A percentile compares a stretch with the other conserved stretches of the same genome.
Conservation (phyloP, 2,329 filamentous ascomycete genomes). For the Trichoderma sp. region DNA sequence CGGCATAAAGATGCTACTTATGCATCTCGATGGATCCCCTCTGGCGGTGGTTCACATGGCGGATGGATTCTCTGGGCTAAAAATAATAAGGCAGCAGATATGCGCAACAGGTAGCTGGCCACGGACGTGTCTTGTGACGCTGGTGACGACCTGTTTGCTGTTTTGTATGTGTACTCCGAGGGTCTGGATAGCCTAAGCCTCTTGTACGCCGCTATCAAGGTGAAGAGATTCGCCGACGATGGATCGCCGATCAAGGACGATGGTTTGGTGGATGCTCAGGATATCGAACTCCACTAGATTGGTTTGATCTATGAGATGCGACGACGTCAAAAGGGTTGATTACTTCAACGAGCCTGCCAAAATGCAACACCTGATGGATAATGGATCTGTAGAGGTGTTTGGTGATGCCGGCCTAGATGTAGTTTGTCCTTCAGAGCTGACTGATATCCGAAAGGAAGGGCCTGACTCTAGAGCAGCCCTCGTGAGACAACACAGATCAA, state of each 20-base stretch:
- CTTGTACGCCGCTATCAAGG: neutral
- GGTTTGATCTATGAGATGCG: neutral
- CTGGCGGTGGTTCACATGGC: neutral
- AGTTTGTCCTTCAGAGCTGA: too few relatives aligned
- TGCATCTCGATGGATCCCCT: conserved; percentile 10
- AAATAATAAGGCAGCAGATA: neutral
- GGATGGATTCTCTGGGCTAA: neutral
- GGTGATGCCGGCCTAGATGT: too few relatives aligned
- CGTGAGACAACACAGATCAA: neutral
- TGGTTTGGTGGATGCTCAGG: neutral
- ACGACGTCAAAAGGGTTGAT: neutral
- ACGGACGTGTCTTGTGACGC: conserved; percentile 6
- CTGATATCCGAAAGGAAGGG: too few relatives aligned
- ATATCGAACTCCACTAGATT: neutral
- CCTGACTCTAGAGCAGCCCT: neutral
- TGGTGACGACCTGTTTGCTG: neutral
- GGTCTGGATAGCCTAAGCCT: neutral
- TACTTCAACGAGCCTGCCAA: too few relatives aligned
- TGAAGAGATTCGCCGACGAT: neutral
- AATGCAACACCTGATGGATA: too few relatives aligned
- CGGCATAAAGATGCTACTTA: conserved; percentile 3
- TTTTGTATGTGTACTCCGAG: conserved; percentile 10
- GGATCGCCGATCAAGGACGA: neutral
- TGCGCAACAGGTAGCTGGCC: neutral
- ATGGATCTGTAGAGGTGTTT: too few relatives aligned